Evolutionary conservation across 2,329 filamentous ascomycete species (phyloP), one percentile per base, ranked within the genome.

Genomic region (Penicillium oxalicum): DNA sequence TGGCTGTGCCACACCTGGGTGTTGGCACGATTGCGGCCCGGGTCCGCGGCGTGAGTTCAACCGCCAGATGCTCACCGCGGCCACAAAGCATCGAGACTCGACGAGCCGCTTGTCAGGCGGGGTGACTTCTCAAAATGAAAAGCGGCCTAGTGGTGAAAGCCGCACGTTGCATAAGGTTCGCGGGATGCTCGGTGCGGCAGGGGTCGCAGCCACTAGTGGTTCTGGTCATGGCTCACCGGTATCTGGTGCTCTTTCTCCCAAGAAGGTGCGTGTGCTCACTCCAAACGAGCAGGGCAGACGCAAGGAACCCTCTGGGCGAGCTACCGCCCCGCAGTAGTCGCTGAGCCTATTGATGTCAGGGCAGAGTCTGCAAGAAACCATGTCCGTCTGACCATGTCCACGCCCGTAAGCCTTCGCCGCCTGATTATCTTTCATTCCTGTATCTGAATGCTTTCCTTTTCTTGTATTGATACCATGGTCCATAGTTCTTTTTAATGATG

Each of bases 1-100:
- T 12, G 74, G 73, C 28, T 84, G 81, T 66, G 75, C 79, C 2
- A 80, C 76, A 6, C 72, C 75, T 41, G 81, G 79, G 13, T 84
- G 81, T 62, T 66, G 77, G 45, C 82, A 81, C 57, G 79, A 82
- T 58, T 84, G 81, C 55, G 75, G 75, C 2, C 71, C 74, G 2
- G 78, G 79, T 9, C 69, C 69, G 4, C 66, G 71, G 44, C 67
- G 74, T 37, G 66, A 74, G 40, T 53, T 66, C 32, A 68, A 72
- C 47, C 66, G 71, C 29, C 56, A 62, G 40, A 46, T 61, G 34
- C 45, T 64, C 28, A 58, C 61, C 26, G 56, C 63, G 29, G 62
- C 70, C 51, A 61, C 61, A 33, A 65, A 66, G 51, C 61, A 64
- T 40, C 60, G 62, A 34, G 64, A 63, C 47, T 61, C 61, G 11